A percentile compares a stretch with the other conserved stretches of the same genome.
phyloP scores from a whole-genome alignment of 2,329 filamentous ascomycete species.

The Talaromyces sp. region DNA sequence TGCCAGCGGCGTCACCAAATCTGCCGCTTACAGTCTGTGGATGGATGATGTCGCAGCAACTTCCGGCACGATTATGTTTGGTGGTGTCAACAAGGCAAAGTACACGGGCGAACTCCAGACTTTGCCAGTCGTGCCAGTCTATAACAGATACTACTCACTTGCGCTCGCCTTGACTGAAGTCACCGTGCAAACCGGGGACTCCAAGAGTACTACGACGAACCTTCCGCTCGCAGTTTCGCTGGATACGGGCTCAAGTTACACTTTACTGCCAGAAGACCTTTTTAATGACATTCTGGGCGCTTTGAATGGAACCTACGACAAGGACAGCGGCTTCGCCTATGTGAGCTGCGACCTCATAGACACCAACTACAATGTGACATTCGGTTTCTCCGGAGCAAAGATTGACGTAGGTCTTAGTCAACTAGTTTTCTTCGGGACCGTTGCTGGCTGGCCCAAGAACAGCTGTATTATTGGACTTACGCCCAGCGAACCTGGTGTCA shows the following conservation, averaged over 20 bases:
- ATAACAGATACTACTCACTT: conserved; percentile 58
- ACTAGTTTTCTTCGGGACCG: conserved; percentile 61
- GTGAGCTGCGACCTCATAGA: conserved; percentile 46
- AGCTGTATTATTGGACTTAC: conserved; percentile 68
- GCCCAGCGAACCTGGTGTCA: conserved; percentile 55
- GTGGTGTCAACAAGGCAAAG: conserved; percentile 73
- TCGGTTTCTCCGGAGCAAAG: conserved; percentile 54
- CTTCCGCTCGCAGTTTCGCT: conserved; percentile 62
- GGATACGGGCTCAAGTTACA: conserved; percentile 68
- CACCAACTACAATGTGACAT: conserved; percentile 50
- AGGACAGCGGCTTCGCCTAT: conserved; percentile 50
- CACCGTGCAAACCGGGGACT: conserved; percentile 31
- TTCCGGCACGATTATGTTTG: conserved; percentile 67
- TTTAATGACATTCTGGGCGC: conserved; percentile 53
- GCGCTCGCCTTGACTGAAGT: conserved; percentile 61
- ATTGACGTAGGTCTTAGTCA: conserved; percentile 57
- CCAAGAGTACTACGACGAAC: conserved; percentile 23
- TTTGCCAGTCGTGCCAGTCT: conserved; percentile 58
- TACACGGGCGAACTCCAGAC: conserved; percentile 63
- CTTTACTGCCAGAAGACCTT: conserved; percentile 61
- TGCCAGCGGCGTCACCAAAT: conserved; percentile 57
- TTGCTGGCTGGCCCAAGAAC: conserved; percentile 55
- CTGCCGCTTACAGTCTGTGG: conserved; percentile 52
- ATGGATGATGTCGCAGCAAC: conserved; percentile 58
- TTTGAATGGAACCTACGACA: conserved; percentile 37